Evolutionary conservation across 495 filamentous ascomycete species (phyloP).

Genomic region (Neurospora sp.): DNA sequence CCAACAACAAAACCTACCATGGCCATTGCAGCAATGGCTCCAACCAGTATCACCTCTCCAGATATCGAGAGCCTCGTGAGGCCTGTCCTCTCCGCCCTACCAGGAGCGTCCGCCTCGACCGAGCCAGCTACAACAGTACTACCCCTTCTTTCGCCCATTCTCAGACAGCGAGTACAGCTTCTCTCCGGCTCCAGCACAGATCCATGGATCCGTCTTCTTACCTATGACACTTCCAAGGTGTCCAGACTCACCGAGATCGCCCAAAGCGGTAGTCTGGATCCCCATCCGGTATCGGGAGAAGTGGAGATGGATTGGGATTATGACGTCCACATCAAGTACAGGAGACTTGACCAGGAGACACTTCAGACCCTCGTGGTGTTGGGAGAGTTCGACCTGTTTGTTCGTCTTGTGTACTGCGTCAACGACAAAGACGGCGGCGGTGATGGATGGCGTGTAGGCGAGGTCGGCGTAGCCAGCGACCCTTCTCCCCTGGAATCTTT

Average conservation of each 20-base stretch:
- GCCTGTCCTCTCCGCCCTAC: conserved; percentile 76
- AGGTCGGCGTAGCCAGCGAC: conserved; percentile 54
- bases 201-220: conserved; percentile 85
- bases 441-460: conserved; percentile 75
- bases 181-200: conserved; percentile 57
- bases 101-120: conserved; percentile 69
- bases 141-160: conserved; percentile 78
- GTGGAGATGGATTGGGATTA: conserved; percentile 60
- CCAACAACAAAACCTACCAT: not conserved
- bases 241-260: conserved; percentile 56
- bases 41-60: conserved; percentile 47
- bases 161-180: conserved; percentile 78
- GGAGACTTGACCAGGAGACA: conserved; percentile 76
- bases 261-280: conserved; percentile 60
- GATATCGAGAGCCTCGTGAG: conserved; percentile 55
- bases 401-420: conserved; percentile 42
- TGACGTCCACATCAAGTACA: conserved; percentile 58
- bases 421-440: conserved; percentile 56
- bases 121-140: conserved; percentile 68
- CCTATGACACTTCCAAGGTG: conserved; percentile 63
- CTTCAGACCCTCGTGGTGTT: conserved; percentile 58
- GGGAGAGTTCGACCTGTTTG: conserved; percentile 43
- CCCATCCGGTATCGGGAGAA: conserved; percentile 87
- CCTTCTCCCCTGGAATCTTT: conserved; percentile 30
- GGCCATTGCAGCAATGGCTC: conserved; percentile 17